Evolutionary conservation across 768 basidiomycete genomes (phyloP).

Genomic region (Asterophora lycoperdoides): DNA sequence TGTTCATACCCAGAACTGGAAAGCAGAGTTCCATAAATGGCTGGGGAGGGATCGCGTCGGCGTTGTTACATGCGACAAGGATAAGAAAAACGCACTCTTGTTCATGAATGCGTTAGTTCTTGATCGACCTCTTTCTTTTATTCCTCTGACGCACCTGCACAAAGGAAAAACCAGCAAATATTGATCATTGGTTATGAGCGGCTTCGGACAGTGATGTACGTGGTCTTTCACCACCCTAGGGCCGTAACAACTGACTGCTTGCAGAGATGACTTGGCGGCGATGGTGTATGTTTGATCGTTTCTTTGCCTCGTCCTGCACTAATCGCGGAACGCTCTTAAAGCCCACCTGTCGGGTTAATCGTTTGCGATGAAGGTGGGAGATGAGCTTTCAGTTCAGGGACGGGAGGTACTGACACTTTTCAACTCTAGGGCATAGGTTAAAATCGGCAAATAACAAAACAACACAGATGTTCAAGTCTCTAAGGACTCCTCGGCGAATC

Average conservation of each 20-base stretch:
- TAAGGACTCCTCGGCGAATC: conserved; percentile 72
- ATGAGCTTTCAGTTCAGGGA: neutral
- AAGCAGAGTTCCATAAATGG: conserved; percentile 95
- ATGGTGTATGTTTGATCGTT: conserved; percentile 49
- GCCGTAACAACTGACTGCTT: neutral
- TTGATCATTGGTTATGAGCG: conserved; percentile 95
- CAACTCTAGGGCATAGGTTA: conserved; percentile 70
- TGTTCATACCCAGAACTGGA: conserved; percentile 71
- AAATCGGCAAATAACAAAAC: conserved; percentile 93
- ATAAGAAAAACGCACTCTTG: conserved; percentile 50
- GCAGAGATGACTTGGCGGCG: conserved; percentile 45
- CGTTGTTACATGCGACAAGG: conserved; percentile 43
- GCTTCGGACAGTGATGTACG: conserved; percentile 73
- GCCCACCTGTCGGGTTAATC: conserved; percentile 89
- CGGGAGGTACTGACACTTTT: neutral
- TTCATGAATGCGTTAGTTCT: conserved; percentile 68
- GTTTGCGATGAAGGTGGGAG: conserved; percentile 87
- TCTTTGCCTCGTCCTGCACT: neutral
- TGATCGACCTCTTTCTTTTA: neutral
- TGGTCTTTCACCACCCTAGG: neutral
- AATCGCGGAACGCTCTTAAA: conserved; percentile 22
- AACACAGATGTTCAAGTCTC: conserved; percentile 73
- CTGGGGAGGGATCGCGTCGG: conserved; percentile 50
- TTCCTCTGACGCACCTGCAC: neutral
- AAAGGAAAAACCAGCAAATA: conserved; percentile 74